These are phyloP conservation scores for Tritrichomonas musculus DNA, from an alignment of 208 protist species.

Conservation along the genomic window DNA sequence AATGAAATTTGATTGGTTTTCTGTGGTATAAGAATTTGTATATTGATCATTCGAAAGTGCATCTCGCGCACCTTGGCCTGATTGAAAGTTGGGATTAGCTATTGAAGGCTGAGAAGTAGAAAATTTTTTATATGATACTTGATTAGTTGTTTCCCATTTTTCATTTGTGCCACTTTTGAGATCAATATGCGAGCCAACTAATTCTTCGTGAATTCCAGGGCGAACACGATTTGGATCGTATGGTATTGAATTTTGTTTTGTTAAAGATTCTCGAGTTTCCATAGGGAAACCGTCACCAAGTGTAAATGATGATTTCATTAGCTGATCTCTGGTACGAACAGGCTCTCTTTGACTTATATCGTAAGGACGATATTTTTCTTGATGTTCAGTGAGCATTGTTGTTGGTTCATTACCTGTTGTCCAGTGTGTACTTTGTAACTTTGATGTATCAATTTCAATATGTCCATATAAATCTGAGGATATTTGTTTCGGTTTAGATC, in stretches of 20 bases:
- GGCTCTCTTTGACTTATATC: neutral
- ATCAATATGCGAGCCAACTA: neutral
- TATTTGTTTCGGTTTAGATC: neutral
- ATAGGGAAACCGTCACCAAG: neutral
- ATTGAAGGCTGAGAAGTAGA: neutral
- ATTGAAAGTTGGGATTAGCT: neutral
- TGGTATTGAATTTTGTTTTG: neutral
- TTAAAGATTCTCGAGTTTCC: constrained; percentile 3
- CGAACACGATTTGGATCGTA: no score
- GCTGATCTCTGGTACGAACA: neutral
- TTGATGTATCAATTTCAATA: neutral
- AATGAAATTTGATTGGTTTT: neutral
- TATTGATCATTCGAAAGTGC: neutral
- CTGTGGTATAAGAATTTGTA: neutral
- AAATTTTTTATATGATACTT: no score
- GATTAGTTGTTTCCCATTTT: neutral
- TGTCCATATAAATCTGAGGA: neutral
- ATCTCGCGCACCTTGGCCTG: neutral
- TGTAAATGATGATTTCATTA: neutral
- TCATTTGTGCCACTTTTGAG: neutral
- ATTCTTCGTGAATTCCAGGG: neutral
- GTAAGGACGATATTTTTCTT: neutral
- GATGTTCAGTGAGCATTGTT: neutral
- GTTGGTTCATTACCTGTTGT: neutral
- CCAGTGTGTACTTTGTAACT: neutral